phyloP scores from a whole-genome alignment of 2,329 filamentous ascomycete genomes.

The Penicillium griseofulvum region DNA sequence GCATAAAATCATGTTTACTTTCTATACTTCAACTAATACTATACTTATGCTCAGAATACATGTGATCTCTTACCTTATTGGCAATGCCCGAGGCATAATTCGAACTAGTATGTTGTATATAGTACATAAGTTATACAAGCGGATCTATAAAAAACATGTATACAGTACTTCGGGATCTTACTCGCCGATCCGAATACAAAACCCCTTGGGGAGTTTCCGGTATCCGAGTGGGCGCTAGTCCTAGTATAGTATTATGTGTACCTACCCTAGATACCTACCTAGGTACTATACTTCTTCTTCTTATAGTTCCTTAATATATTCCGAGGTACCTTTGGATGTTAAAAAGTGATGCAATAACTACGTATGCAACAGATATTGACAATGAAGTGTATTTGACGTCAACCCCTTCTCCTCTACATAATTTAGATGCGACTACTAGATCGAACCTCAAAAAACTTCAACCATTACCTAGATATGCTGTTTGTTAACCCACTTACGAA shows the following conservation, averaged over 20 bases:
- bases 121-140: background rate
- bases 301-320: background rate
- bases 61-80: background rate
- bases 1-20: background rate
- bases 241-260: background rate
- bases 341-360: background rate
- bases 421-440: background rate
- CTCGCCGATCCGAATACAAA: background rate
- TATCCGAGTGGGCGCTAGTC: background rate
- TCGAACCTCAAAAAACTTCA: background rate
- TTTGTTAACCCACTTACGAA: slow-evolving; percentile 1
- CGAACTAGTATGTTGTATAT: background rate
- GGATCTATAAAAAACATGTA: background rate
- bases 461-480: slow-evolving; percentile 8
- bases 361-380: background rate
- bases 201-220: background rate
- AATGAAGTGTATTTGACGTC: slow-evolving; percentile 25
- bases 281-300: background rate
- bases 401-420: background rate
- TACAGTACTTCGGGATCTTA: background rate
- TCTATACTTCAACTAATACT: too few relatives aligned
- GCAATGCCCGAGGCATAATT: background rate
- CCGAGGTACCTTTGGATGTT: too few relatives aligned
- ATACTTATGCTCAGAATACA: background rate
- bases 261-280: too few relatives aligned